These are phyloP conservation scores for Capronia epimyces DNA, from an alignment of 2,329 filamentous ascomycete species.

Conservation along the genomic window DNA sequence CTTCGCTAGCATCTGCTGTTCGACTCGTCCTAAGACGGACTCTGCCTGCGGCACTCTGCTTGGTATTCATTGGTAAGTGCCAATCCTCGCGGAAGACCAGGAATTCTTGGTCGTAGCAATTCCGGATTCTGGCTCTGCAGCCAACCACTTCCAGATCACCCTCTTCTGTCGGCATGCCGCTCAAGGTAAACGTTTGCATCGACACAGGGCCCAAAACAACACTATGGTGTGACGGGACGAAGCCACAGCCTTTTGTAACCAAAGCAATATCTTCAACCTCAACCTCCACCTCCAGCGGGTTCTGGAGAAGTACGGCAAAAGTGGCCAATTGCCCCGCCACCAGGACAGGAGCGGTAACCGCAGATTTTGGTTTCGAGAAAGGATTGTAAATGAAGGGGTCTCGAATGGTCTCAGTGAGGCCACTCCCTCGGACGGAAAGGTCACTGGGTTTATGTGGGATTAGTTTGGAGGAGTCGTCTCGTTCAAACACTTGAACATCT, in stretches of 20 bases:
- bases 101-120: constrained; percentile 77
- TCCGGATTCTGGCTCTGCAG: constrained; percentile 70
- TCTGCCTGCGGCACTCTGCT: constrained; percentile 67
- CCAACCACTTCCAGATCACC: constrained; percentile 71
- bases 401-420: constrained; percentile 39
- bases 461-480: constrained; percentile 56
- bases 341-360: constrained; percentile 59
- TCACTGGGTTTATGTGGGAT: constrained; percentile 58
- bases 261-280: constrained; percentile 78
- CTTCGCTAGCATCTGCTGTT: constrained; percentile 37
- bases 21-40: background rate
- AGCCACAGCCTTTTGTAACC: constrained; percentile 65
- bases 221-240: constrained; percentile 61
- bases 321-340: constrained; percentile 72
- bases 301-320: constrained; percentile 82
- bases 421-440: constrained; percentile 34
- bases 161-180: constrained; percentile 59
- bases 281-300: constrained; percentile 88
- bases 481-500: constrained; percentile 63
- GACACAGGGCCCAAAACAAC: constrained; percentile 66
- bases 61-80: constrained; percentile 63
- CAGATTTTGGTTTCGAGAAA: constrained; percentile 65
- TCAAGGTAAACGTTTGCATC: constrained; percentile 69
- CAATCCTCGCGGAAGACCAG: constrained; percentile 75
- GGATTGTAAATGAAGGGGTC: constrained; percentile 96